These are phyloP conservation scores for Debaryomyces maramus DNA, from an alignment of 805 yeast species.

Conservation along the genomic window DNA sequence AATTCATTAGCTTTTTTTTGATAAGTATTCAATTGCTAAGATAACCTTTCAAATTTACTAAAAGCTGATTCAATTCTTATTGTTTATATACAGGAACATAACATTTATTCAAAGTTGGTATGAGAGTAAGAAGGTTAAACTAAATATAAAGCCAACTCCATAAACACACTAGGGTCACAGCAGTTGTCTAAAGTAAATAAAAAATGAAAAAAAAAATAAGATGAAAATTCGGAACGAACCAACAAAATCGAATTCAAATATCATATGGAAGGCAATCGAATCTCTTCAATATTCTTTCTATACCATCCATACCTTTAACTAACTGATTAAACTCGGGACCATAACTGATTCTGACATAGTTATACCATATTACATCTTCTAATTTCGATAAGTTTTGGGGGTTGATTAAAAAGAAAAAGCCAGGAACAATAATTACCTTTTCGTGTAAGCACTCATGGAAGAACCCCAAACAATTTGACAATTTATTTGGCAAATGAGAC, in stretches of 20 bases:
- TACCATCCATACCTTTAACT: conserved; percentile 60
- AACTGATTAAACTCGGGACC: conserved; percentile 56
- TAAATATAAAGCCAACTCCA: too few relatives aligned
- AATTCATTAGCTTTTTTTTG: too few relatives aligned
- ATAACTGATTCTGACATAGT: conserved; percentile 57
- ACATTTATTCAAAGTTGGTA: too few relatives aligned
- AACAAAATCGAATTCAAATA: too few relatives aligned
- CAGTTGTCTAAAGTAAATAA: too few relatives aligned
- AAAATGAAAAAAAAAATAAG: background rate
- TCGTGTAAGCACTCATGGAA: conserved; percentile 64
- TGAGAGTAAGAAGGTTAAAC: too few relatives aligned
- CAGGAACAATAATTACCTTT: conserved; percentile 60
- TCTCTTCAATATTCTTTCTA: conserved; percentile 47
- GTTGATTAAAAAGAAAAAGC: conserved; percentile 60
- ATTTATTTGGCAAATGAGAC: conserved; percentile 54
- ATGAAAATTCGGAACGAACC: too few relatives aligned
- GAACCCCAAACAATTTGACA: conserved; percentile 58
- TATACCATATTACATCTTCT: conserved; percentile 60
- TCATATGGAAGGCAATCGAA: conserved; percentile 43
- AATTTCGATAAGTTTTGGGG: conserved; percentile 49
- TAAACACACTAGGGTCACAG: too few relatives aligned
- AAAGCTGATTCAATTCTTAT: too few relatives aligned
- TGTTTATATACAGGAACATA: too few relatives aligned
- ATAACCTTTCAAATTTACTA: too few relatives aligned
- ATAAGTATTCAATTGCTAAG: too few relatives aligned